Base-by-base conservation (phyloP, 2,329 filamentous ascomycete genomes). In the Dothideomycetes sp. region DNA sequence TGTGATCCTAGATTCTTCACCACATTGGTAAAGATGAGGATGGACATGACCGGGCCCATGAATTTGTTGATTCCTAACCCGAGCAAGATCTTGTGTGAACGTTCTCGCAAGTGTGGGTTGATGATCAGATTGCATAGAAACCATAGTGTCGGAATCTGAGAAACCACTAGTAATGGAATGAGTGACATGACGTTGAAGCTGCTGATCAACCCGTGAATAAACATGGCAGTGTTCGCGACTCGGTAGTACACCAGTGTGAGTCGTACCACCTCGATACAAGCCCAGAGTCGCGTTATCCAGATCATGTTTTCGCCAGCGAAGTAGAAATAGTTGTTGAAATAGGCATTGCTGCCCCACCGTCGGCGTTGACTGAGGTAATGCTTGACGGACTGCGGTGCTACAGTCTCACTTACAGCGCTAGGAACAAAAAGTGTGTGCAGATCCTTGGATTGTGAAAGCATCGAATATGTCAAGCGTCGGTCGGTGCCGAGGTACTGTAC, bases 261-360 rank as follows among this genome's bases (percentile, higher is more conserved):
- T 2, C 58, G 51, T 4, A 55, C 43, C 11, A 61, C 50, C n/a
- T 61, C 58, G 1, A 61, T 47, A 0, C 50, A 47, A 0, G 58
- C 54, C 1, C 51, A 54, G 6, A 61, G 47, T 1, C 58, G 54
- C 3, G 58, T 61, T 13, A 60, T 43, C 13, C 49, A 59, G 25
- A 62, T 67, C 56, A 61, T 60, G 19, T 57, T 55, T 28, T 57
- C 51, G 11, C 58, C 58, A 4, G 46, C 49, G 1, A 54, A 45
- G 23, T 60, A 60, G 25, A 58, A 60, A 32, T 56, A 61, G 29
- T 60, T 61, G 52, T 60, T 60, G 44, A 59, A 61, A 41, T 61
- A 60, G 4, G 58, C 58, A 11, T 60, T 60, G 2, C 54, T 58
- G 3, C 58, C 58, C 58, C 58, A 61, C 6, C 58, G 49, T 4